phyloP scores from a whole-genome alignment of 805 yeast genomes.

The Candida sithepensis region DNA sequence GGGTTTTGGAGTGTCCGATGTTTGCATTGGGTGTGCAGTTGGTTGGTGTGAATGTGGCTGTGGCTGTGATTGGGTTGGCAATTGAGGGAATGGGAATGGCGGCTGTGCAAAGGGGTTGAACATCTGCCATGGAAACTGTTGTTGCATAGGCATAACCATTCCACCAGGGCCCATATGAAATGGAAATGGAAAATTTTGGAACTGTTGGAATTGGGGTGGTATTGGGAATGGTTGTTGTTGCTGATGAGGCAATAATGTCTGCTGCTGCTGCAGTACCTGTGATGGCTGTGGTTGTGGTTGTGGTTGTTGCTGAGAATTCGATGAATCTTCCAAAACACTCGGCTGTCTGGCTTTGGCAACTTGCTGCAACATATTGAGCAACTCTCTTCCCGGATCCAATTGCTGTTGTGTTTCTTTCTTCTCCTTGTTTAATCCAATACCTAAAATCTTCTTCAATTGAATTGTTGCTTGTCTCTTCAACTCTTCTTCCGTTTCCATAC shows the following conservation, averaged over 20 bases:
- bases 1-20: constrained; percentile 9
- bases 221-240: constrained; percentile 4
- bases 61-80: constrained; percentile 10
- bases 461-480: constrained; percentile 61
- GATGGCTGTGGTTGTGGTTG: constrained; percentile 1
- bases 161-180: constrained; percentile 9
- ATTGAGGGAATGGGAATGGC: constrained; percentile 12
- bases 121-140: constrained; percentile 22
- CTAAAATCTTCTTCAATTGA: constrained; percentile 61
- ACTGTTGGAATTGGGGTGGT: constrained; percentile 1
- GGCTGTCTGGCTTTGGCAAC: constrained; percentile 35
- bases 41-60: constrained; percentile 9
- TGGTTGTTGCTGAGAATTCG: not conserved
- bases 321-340: constrained; percentile 5
- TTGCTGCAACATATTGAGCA: constrained; percentile 57
- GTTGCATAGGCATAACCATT: constrained; percentile 15
- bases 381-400: constrained; percentile 73
- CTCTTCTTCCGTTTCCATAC: constrained; percentile 48
- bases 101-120: constrained; percentile 24
- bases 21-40: constrained; percentile 5
- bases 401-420: constrained; percentile 20
- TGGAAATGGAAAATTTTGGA: constrained; percentile 5
- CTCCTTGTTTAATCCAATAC: constrained; percentile 41
- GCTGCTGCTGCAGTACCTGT: constrained; percentile 1
- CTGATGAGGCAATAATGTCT: constrained; percentile 7